These are phyloP conservation scores for Thelephora terrestris DNA, from an alignment of 1,284 basidiomycete genomes.

Conservation along the genomic window DNA sequence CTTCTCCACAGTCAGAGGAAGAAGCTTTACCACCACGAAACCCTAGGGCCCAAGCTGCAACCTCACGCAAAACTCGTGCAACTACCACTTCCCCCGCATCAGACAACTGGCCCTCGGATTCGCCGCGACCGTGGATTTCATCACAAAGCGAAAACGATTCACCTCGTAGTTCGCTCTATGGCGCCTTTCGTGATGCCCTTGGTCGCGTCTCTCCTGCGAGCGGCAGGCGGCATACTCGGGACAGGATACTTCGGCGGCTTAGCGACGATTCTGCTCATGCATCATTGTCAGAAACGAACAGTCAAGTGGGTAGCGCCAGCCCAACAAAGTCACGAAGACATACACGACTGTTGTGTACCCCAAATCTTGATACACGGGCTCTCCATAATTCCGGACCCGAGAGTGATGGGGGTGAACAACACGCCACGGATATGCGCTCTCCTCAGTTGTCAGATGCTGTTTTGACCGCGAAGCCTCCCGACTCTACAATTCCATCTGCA, in stretches of 20 bases:
- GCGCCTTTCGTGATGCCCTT: conserved; percentile 24
- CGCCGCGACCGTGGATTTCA: conserved; percentile 18
- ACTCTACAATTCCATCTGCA: conserved; percentile 5
- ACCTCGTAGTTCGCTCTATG: conserved; percentile 22
- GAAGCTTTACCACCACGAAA: conserved; percentile 1
- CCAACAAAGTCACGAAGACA: conserved; percentile 5
- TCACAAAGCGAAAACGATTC: conserved; percentile 24
- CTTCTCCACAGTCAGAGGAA: conserved; percentile 15
- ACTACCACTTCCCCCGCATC: no score
- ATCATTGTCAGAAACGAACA: conserved; percentile 38
- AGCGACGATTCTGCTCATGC: conserved; percentile 34
- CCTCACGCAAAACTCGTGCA: not conserved
- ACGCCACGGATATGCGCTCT: no score
- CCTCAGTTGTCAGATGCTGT: conserved; percentile 1
- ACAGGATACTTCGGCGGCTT: conserved; percentile 25
- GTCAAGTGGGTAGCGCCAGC: conserved; percentile 21
- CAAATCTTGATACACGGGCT: not conserved
- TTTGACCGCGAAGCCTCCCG: conserved; percentile 7
- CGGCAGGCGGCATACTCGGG: conserved; percentile 30
- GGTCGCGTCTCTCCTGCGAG: conserved; percentile 30
- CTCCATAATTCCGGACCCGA: not conserved
- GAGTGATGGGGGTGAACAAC: not conserved
- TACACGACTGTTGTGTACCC: conserved; percentile 9
- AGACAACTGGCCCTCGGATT: not conserved
- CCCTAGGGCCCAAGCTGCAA: conserved; percentile 3